Base-by-base conservation (phyloP, 805 yeast genomes). In the Kuraishia capsulata region DNA sequence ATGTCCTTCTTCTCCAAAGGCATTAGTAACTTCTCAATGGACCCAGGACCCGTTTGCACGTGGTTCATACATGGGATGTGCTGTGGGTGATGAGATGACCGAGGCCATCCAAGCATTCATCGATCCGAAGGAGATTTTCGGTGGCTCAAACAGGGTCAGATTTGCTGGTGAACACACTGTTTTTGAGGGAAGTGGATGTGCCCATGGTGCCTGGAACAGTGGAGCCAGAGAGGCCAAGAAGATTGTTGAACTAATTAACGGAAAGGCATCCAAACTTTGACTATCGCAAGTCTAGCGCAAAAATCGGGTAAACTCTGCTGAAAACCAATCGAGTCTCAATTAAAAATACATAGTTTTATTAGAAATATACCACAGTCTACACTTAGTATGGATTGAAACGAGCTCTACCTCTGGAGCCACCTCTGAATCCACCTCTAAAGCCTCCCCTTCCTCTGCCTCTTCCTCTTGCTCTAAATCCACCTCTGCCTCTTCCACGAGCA, bases 111-210 rank as follows among this genome's bases (percentile, higher is more conserved):
- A 49, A 32, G 39, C 51, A 19, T 52, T 59, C 36, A 57, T 57
- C 32, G 64, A 62, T 2, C 50, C 51, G 36, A 59, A 59, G 9
- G 49, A 67, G 23, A 16, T 8, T 5, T 30, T 34, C 14, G 19
- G 28, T 20, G 38, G 26, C 10, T 33, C 33, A n/a, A n/a, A 9
- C 17, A 6, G 16, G n/a, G 61, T 74, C 21, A 55, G 78, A 30
- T 75, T 75, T 57, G 79, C 77, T 1, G 80, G 81, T 4, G 81
- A 74, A 48, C 79, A 72, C 43, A 59, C 76, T 6, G 60, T 59
- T 20, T 55, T 58, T 36, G 72, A 68, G 33, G 80, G 78, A 5
- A 67, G 67, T 26, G 80, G 79, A 1, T 74, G 79, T 52, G 76
- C 67, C 3, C 79, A 75, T 49, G 81, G 78, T 3, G 81, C 81